These are phyloP conservation scores for Eucalyptus cloeziana DNA, from an alignment of 345 rosid genomes.

Conservation along the genomic window DNA sequence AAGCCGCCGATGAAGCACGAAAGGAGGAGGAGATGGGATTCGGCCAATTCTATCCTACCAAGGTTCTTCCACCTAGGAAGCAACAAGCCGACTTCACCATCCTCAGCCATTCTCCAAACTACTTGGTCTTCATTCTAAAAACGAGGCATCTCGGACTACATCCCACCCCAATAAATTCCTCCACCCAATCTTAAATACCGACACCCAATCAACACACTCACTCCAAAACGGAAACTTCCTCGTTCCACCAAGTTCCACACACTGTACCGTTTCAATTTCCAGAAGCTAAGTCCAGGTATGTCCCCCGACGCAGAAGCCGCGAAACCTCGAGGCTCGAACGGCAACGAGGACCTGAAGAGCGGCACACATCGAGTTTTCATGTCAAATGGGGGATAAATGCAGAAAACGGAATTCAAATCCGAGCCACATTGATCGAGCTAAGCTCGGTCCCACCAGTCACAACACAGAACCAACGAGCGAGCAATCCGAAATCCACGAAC, in stretches of 20 bases:
- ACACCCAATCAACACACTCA: background rate
- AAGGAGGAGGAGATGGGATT: constrained; percentile 46
- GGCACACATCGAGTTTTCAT: background rate
- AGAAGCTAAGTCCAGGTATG: background rate
- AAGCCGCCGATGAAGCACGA: constrained; percentile 63
- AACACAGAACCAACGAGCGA: background rate
- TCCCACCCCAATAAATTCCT: background rate
- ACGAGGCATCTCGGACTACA: background rate
- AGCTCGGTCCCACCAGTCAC: background rate
- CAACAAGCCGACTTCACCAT: constrained; percentile 33
- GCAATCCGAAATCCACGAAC: background rate
- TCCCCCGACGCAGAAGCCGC: background rate
- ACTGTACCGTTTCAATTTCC: background rate
- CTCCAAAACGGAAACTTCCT: background rate
- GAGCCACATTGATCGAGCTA: background rate
- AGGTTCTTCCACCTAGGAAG: constrained; percentile 4
- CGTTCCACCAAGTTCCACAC: background rate
- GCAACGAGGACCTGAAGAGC: background rate
- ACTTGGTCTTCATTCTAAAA: background rate
- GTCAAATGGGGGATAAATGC: background rate
- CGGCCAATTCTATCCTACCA: constrained; percentile 40
- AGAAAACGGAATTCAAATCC: background rate
- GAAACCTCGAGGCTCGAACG: background rate
- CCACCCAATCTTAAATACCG: background rate
- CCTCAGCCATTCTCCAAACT: constrained; percentile 51